Base-by-base conservation (phyloP, 176 grass and related monocot species). In the Zoysia japonica region DNA sequence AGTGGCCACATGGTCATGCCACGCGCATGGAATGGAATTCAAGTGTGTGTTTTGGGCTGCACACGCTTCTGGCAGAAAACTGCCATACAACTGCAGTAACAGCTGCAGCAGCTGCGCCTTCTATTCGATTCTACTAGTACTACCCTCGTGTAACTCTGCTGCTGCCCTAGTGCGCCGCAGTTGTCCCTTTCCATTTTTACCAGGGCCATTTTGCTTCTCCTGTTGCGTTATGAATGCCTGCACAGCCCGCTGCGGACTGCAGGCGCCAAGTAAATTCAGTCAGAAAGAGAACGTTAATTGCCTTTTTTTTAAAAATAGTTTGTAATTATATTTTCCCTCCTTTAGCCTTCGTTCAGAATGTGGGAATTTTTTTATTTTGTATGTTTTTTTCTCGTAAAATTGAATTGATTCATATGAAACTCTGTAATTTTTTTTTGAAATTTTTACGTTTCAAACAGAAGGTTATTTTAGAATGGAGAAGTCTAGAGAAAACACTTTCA, bases 261-360 rank as follows among this genome's bases (percentile, higher is more conserved):
- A 49, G 85, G 35, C 35, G 2, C 52, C 66, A 71, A 78, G 73
- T 82, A 82, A 87, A 82, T 87, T 65, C 73, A 61, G 61, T 60
- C 85, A 77, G 85, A 9, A 66, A 6, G 11, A 16, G 48, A 40
- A 5, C 54, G 78, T 54, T 67, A 28, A 65, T 39, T 48, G 41
- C 44, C 54, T 57, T 56, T 28, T 35, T 28, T 28, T 28, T 28
- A 28, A 28, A 28, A 28, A 28, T 28, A 28, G 28, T 28, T 28
- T 28, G 28, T 28, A 28, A 28, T 28, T 28, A 28, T 28, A 28
- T 28, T 28, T 28, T 28, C 28, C 28, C 28, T 28, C 0, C 28
- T 28, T 28, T 28, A 28, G 28, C 28, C 28, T 28, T 28, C 28
- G 0, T n/a, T n/a, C n/a, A n/a, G n/a, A n/a, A n/a, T 28, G 28